A percentile compares a stretch with the other conserved stretches of the same genome.
Evolutionary conservation across 2,329 filamentous ascomycete species (phyloP).

Genomic region (Sclerotiophoma versabilis): DNA sequence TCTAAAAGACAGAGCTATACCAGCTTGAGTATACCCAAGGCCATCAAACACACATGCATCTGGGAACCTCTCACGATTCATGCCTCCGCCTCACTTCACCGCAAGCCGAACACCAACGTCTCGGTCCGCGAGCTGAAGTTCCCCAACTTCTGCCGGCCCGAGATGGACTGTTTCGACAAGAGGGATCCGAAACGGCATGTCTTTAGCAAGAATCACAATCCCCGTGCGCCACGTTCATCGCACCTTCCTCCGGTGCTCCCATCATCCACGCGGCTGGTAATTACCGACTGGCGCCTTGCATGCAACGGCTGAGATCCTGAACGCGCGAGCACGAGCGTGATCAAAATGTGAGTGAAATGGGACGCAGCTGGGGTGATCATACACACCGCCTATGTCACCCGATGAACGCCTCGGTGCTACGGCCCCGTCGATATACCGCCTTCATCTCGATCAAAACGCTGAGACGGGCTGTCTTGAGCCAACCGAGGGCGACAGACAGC

Average conservation of each 20-base stretch:
- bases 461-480: background rate
- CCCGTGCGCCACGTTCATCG: constrained; percentile 4
- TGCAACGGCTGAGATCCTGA: background rate
- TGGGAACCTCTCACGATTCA: background rate
- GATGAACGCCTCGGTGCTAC: constrained; percentile 8
- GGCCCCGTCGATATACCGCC: background rate
- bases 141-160: constrained; percentile 4
- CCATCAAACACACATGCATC: background rate
- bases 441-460: background rate
- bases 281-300: constrained; percentile 3
- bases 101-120: background rate
- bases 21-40: background rate
- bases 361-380: background rate
- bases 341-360: background rate
- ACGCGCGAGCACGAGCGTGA: constrained; percentile 1
- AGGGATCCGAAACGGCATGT: background rate
- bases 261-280: constrained; percentile 16
- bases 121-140: constrained; percentile 3
- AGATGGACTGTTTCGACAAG: background rate
- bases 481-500: background rate
- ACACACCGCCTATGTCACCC: constrained; percentile 16
- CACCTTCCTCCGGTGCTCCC: constrained; percentile 5
- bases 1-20: background rate
- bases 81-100: background rate
- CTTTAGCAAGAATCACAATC: background rate